Evolutionary conservation across 306 rosid species (phyloP).

Genomic region (Medicago ruthenica): DNA sequence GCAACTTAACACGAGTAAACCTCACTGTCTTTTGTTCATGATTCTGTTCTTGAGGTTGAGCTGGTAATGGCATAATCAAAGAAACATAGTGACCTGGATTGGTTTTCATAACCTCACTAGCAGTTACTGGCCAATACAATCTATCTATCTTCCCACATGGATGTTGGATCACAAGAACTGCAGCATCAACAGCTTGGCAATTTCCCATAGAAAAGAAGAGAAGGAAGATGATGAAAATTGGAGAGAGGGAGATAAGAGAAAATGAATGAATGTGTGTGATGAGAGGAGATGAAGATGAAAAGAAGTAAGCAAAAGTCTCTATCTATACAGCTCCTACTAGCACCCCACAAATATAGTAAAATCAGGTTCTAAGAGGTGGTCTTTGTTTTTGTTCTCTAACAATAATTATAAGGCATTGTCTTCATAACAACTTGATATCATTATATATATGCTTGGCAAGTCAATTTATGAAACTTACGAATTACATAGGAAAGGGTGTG

Average conservation of each 20-base stretch:
- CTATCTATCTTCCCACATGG: constrained; percentile 92
- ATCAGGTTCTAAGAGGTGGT: constrained; percentile 35
- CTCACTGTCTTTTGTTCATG: constrained; percentile 64
- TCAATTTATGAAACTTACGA: constrained; percentile 17
- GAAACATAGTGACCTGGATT: constrained; percentile 97
- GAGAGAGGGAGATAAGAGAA: constrained; percentile 51
- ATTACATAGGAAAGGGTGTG: too few relatives aligned
- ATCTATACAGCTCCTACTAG: constrained; percentile 74
- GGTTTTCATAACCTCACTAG: constrained; percentile 82
- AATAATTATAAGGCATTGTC: not conserved
- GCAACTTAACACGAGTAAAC: constrained; percentile 94
- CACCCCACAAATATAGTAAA: constrained; percentile 51
- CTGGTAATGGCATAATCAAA: constrained; percentile 84
- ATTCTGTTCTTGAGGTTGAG: constrained; percentile 46
- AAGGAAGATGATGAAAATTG: constrained; percentile 37
- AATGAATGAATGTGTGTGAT: constrained; percentile 33
- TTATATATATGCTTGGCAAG: constrained; percentile 46
- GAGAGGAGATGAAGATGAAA: constrained; percentile 19
- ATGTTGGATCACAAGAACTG: constrained; percentile 94
- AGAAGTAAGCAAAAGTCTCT: constrained; percentile 62
- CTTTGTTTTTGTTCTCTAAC: constrained; percentile 15
- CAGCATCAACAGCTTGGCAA: constrained; percentile 98
- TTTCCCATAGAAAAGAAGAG: constrained; percentile 79
- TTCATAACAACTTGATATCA: constrained; percentile 53
- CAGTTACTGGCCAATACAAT: constrained; percentile 73